Evolutionary conservation across 2,329 filamentous ascomycete species (phyloP), one percentile per base, ranked within the genome.

Genomic region (Exophiala oligosperma): DNA sequence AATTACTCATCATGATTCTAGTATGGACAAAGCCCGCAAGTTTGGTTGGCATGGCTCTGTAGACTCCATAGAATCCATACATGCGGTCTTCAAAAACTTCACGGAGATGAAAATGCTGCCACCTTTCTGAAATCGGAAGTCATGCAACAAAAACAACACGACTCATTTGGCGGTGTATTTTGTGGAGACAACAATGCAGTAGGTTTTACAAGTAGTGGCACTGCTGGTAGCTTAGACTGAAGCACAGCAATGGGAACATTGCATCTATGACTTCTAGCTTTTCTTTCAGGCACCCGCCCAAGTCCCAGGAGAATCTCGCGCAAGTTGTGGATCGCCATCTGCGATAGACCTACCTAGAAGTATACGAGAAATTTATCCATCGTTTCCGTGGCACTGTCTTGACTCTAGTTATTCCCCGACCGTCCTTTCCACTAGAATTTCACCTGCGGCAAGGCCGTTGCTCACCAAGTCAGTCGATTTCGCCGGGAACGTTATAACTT

Each of bases 1-100:
- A 54, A 17, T 17, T 54, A 41, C 56, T 59, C 29, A 59, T 23
- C 12, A 37, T 49, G 46, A 21, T 46, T 11, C 21, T 54, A 69
- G 66, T 40, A 77, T 77, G 74, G 76, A 76, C 58, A 80, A 80
- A 65, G 73, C 74, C 29, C 71, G 74, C 43, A 74, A 75, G 54
- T 66, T 79, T 60, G 78, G 78, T 0, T 81, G 75, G 72, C 73
- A 73, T 58, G 78, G 78, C 0, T 74, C 75, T 61, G 76, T 80
- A 4, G 77, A 80, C 58, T 76, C 75, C 1, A 65, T 70, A 23
- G 76, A 80, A 56, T 74, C 73, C 37, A 71, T 81, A 28, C 70
- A 69, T 35, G 69, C 76, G 61, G 74, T 76, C 4, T 71, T 78
- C 54, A 62, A 68, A 1, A 74, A 79, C 49, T 74, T 79, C 67